phyloP scores from a whole-genome alignment of 2,329 filamentous ascomycete genomes.

The Phyllosticta paracitricarpa region DNA sequence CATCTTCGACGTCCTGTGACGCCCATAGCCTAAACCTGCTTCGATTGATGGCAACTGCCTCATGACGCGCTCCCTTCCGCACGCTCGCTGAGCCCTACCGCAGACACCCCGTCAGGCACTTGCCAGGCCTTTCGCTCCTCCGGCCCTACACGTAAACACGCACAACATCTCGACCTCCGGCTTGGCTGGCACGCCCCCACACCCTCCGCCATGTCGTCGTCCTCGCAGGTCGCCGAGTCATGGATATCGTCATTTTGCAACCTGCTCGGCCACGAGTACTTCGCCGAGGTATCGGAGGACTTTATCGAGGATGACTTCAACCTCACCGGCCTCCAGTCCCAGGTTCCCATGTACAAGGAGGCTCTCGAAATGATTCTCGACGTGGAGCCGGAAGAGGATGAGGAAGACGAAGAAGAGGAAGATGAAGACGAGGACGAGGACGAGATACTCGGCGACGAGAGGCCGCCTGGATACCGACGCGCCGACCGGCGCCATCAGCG shows the following conservation, averaged over 20 bases:
- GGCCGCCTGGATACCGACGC: slow-evolving; percentile 45
- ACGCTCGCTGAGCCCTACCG: slow-evolving; percentile 4
- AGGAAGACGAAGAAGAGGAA: slow-evolving; percentile 70
- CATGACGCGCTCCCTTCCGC: slow-evolving; percentile 6
- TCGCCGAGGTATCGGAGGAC: slow-evolving; percentile 96
- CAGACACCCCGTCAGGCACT: slow-evolving; percentile 7
- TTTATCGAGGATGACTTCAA: slow-evolving; percentile 99
- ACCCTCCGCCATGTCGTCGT: slow-evolving; percentile 41
- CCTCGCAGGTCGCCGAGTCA: slow-evolving; percentile 60
- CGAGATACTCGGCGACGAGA: slow-evolving; percentile 38
- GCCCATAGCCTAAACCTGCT: neutral
- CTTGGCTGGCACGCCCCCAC: neutral
- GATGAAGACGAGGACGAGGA: slow-evolving; percentile 54
- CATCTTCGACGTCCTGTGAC: neutral
- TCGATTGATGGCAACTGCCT: slow-evolving; percentile 9
- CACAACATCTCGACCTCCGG: slow-evolving; percentile 1
- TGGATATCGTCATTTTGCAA: slow-evolving; percentile 99
- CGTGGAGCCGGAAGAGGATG: slow-evolving; percentile 89
- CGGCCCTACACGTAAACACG: neutral
- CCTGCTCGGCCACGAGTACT: slow-evolving; percentile 93
- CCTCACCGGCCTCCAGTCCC: slow-evolving; percentile 84
- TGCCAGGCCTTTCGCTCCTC: slow-evolving; percentile 3
- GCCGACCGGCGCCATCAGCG: slow-evolving; percentile 62
- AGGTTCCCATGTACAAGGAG: slow-evolving; percentile 98
- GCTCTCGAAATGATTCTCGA: slow-evolving; percentile 98